These are phyloP conservation scores for Meira miltonrushii DNA, from an alignment of 1,284 basidiomycete genomes.

Conservation along the genomic window DNA sequence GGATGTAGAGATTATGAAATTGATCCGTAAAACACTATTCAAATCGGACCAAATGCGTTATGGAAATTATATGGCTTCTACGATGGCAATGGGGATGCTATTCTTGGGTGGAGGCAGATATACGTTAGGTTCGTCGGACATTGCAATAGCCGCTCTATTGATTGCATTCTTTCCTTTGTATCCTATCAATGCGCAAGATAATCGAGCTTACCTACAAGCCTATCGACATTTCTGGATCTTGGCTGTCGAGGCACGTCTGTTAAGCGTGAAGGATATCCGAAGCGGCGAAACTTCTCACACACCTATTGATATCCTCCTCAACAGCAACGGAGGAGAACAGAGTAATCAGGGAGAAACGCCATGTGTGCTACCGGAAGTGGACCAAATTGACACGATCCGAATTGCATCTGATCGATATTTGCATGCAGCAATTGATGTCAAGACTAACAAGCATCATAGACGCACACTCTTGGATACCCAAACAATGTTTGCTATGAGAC, in stretches of 20 bases:
- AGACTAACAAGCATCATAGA: not conserved
- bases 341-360: conserved; percentile 2
- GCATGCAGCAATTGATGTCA: not conserved
- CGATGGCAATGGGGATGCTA: conserved; percentile 83
- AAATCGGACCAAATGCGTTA: conserved; percentile 57
- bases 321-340: not conserved
- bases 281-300: conserved; percentile 31
- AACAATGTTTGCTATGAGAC: not conserved
- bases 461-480: not conserved
- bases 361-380: conserved; percentile 1
- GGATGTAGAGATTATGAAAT: conserved; percentile 79
- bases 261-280: conserved; percentile 64
- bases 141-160: conserved; percentile 81
- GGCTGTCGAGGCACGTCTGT: conserved; percentile 85
- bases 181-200: conserved; percentile 65
- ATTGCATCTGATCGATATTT: conserved; percentile 4
- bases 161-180: conserved; percentile 87
- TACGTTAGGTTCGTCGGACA: conserved; percentile 84
- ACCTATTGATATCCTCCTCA: conserved; percentile 12
- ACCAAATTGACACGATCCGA: conserved; percentile 5
- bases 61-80: conserved; percentile 82
- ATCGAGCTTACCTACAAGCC: conserved; percentile 84
- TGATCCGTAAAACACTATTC: conserved; percentile 67
- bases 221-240: conserved; percentile 92
- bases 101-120: conserved; percentile 91